Evolutionary conservation across 768 basidiomycete genomes (phyloP), one percentile per base, ranked within the genome.

Genomic region (Calocybe cyanea): DNA sequence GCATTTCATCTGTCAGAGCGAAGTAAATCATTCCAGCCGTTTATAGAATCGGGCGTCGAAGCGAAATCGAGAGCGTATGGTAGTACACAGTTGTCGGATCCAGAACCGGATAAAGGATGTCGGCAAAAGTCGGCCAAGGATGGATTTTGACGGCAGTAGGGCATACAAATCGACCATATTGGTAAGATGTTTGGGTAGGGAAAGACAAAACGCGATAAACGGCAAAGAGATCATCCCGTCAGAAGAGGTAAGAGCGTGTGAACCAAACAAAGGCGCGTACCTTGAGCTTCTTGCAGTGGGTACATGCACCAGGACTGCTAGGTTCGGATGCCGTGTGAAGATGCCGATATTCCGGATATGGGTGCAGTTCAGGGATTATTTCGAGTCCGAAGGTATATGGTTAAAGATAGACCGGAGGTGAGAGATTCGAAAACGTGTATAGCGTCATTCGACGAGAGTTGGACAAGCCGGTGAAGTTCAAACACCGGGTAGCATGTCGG

Each of bases 251-350:
- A 24, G 48, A 24, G 31, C 38, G n/a, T 14, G 44, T 52, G 50
- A 25, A 41, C 19, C 40, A 54, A 23, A 33, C 43, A 52, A 51
- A 25, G 31, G 21, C 46, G 68, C 80, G 47, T 65, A 85, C 87
- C 83, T 92, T 92, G 57, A 91, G 80, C 59, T 82, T 85, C 64
- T 90, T 92, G 76, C 89, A 92, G 58, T 91, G 81, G 2, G 77
- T 85, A 64, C 89, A 92, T 34, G 89, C 89, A 46, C 89, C 87
- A 51, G 83, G 81, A 34, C 87, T 91, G 62, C 39, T 30, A 24
- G 36, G 21, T n/a, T 18, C 28, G n/a, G 31, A 43, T n/a, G 39
- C 42, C 37, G 30, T 21, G 44, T 38, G 41, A 33, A 43, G 36
- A 45, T 15, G 45, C 31, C 42, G 39, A 31, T 23, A 17, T 41